Evolutionary conservation across 2,329 filamentous ascomycete species (phyloP).

Genomic region (Cladobotryum mycophilum): DNA sequence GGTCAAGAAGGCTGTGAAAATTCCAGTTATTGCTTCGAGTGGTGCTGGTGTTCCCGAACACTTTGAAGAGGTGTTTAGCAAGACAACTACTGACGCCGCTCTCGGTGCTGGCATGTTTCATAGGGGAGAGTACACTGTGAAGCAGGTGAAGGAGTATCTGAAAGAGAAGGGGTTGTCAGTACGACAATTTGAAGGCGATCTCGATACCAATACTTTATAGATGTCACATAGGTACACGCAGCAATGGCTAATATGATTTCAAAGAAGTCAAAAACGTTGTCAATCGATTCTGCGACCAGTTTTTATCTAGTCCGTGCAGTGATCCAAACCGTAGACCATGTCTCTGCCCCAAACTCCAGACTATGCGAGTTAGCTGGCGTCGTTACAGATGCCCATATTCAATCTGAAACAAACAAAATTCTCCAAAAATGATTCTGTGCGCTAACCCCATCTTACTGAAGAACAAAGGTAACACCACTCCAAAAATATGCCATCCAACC

Average conservation of each 20-base stretch:
- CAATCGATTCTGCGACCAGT: neutral
- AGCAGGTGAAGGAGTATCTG: constrained; percentile 84
- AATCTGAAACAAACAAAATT: neutral
- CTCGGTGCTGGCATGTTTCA: constrained; percentile 98
- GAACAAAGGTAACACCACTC: neutral
- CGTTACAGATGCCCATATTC: neutral
- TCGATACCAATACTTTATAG: constrained; percentile 15
- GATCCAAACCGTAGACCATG: neutral
- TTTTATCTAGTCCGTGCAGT: neutral
- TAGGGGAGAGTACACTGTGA: constrained; percentile 87
- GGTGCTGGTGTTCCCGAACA: constrained; percentile 83
- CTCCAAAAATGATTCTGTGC: neutral
- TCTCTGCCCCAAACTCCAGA: neutral
- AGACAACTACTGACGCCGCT: constrained; percentile 85
- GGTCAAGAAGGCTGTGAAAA: constrained; percentile 80
- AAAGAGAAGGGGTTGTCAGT: constrained; percentile 65
- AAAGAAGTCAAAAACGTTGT: neutral
- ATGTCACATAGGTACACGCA: neutral
- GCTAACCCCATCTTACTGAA: neutral
- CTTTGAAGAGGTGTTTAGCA: constrained; percentile 82
- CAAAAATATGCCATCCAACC: neutral
- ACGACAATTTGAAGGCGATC: constrained; percentile 64
- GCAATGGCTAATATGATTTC: neutral
- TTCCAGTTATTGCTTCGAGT: constrained; percentile 92
- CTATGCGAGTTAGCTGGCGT: too few relatives aligned